phyloP scores from a whole-genome alignment of 345 rosid species.

The Cardamine resedifolia region DNA sequence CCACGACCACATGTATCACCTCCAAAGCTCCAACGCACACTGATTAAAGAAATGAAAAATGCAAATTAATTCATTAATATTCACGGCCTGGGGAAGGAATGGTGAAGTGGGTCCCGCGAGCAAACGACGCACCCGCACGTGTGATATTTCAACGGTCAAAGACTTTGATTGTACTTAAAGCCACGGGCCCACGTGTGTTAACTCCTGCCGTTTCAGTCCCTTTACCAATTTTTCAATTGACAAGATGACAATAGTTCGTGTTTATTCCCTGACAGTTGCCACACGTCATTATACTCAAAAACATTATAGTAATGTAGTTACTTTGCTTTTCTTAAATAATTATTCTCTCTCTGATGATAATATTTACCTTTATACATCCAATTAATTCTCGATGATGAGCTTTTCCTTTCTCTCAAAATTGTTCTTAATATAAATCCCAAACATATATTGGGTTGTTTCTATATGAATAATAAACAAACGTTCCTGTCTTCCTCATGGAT shows the following conservation, averaged over 20 bases:
- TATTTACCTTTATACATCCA: conserved; percentile 18
- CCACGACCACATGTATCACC: not conserved
- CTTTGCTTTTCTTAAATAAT: not conserved
- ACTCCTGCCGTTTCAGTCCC: conserved; percentile 20
- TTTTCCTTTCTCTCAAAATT: not conserved
- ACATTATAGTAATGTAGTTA: not conserved
- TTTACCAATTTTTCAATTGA: not conserved
- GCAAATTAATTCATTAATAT: not conserved
- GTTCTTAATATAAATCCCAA: not conserved
- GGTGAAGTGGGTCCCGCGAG: not conserved
- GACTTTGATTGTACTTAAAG: conserved; percentile 21
- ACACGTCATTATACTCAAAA: conserved; percentile 13
- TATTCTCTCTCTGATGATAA: not conserved
- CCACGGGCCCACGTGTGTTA: conserved; percentile 24
- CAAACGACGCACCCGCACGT: conserved; percentile 24
- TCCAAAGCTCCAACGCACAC: not conserved
- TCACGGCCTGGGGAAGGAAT: conserved; percentile 7
- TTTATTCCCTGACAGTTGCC: conserved; percentile 36
- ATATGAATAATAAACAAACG: not conserved
- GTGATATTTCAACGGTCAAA: conserved; percentile 34
- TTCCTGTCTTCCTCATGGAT: not conserved
- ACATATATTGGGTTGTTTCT: not conserved
- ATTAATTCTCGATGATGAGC: conserved; percentile 8
- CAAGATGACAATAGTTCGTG: conserved; percentile 37
- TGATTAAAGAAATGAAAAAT: not conserved